These are phyloP conservation scores for Petasospora fabianii DNA, from an alignment of 1,139 yeast species.

Conservation along the genomic window DNA sequence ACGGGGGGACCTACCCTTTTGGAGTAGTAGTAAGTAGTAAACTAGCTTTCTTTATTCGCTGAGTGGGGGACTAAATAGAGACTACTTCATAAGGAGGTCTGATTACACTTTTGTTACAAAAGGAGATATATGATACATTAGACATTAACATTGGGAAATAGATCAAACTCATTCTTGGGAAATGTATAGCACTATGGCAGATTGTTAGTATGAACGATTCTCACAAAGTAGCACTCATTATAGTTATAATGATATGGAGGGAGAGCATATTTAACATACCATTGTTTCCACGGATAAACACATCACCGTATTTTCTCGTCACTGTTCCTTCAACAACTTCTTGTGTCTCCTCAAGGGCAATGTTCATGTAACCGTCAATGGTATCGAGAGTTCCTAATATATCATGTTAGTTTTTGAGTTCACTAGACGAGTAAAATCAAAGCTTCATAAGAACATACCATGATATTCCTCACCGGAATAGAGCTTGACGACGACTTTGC, in stretches of 20 bases:
- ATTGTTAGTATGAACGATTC: conserved; percentile 10
- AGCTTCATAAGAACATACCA: conserved; percentile 33
- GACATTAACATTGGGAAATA: neutral
- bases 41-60: too few relatives aligned
- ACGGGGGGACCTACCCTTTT: too few relatives aligned
- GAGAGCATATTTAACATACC: conserved; percentile 58
- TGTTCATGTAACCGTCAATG: conserved; percentile 96
- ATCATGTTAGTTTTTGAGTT: conserved; percentile 1
- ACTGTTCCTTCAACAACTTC: conserved; percentile 60
- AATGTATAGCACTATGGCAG: conserved; percentile 41
- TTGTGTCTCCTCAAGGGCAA: conserved; percentile 73
- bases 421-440: neutral
- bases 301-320: conserved; percentile 72
- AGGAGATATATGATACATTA: neutral
- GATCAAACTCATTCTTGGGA: conserved; percentile 40
- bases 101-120: too few relatives aligned
- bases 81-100: too few relatives aligned
- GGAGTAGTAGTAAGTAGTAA: too few relatives aligned
- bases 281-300: conserved; percentile 91
- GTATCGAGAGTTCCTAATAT: conserved; percentile 64
- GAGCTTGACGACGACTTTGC: conserved; percentile 76
- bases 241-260: neutral
- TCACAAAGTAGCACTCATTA: too few relatives aligned
- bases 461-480: conserved; percentile 83
- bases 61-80: too few relatives aligned